A percentile compares a stretch with the other conserved stretches of the same genome.
Evolutionary conservation across 108 stramenopile species (phyloP).

Genomic region (Cyclotella sp.): DNA sequence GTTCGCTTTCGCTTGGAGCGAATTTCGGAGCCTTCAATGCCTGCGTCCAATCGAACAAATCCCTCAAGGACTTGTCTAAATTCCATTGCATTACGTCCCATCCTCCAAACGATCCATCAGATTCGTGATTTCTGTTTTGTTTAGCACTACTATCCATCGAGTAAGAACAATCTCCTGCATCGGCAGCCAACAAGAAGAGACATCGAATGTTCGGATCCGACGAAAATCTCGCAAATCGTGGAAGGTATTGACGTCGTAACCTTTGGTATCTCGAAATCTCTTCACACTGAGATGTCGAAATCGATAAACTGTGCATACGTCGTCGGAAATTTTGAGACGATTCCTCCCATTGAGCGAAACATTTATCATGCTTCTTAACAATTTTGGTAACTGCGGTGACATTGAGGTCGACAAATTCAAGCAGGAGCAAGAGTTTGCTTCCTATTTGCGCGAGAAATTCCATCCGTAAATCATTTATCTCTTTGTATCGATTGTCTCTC

Average conservation of each 20-base stretch:
- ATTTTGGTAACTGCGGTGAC: slow-evolving; percentile 78
- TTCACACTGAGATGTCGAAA: neutral
- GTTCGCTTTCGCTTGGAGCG: neutral
- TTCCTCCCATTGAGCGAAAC: slow-evolving; percentile 28
- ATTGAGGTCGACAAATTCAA: slow-evolving; percentile 72
- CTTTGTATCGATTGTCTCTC: slow-evolving; percentile 1
- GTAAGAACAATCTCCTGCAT: slow-evolving; percentile 30
- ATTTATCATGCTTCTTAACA: slow-evolving; percentile 88
- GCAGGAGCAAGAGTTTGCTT: slow-evolving; percentile 51
- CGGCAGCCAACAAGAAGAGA: slow-evolving; percentile 35
- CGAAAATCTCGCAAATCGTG: slow-evolving; percentile 37
- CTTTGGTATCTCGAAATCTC: slow-evolving; percentile 21
- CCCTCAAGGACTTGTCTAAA: slow-evolving; percentile 23
- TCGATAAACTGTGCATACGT: neutral
- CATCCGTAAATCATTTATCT: slow-evolving; percentile 27
- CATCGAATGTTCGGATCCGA: slow-evolving; percentile 45
- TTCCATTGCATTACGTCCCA: slow-evolving; percentile 47
- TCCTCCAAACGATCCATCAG: slow-evolving; percentile 27
- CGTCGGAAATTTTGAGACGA: neutral
- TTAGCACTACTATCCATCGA: neutral
- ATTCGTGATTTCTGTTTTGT: neutral
- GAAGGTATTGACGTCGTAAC: slow-evolving; percentile 41
- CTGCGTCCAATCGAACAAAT: slow-evolving; percentile 30
- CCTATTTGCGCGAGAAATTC: slow-evolving; percentile 47
- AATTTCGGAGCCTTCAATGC: neutral